Conservation (phyloP, 345 rosid species). For the Lenwebbia sp. region DNA sequence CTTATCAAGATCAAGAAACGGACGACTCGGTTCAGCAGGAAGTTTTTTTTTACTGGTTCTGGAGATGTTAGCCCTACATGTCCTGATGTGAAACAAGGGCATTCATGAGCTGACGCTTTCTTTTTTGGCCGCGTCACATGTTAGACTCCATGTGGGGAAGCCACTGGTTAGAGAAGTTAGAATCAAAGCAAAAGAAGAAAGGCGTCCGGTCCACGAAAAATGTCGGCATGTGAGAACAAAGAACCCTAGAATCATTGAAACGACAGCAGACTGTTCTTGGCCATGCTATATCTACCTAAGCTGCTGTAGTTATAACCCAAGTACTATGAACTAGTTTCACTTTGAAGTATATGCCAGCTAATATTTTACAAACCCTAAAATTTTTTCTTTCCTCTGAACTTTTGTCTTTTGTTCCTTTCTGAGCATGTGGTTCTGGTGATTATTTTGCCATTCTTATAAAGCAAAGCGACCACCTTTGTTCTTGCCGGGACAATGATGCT, state of each 20-base stretch:
- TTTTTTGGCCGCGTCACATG: neutral
- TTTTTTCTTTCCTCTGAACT: neutral
- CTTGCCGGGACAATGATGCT: neutral
- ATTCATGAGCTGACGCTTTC: neutral
- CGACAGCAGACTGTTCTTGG: neutral
- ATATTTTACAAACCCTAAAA: neutral
- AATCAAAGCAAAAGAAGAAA: neutral
- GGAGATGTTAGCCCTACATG: neutral
- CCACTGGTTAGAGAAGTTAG: neutral
- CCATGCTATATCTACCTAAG: neutral
- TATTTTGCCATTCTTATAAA: neutral
- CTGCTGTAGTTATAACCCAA: neutral
- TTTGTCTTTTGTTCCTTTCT: neutral
- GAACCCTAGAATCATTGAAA: neutral
- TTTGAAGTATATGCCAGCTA: neutral
- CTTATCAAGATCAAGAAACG: neutral
- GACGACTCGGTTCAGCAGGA: neutral
- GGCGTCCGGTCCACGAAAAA: neutral
- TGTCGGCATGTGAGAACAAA: neutral
- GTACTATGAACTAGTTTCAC: neutral
- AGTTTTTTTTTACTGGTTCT: neutral
- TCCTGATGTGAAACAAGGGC: neutral
- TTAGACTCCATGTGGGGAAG: neutral
- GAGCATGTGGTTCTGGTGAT: neutral
- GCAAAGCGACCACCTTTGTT: slow-evolving; percentile 1